Conservation (phyloP, 805 yeast species). For the Lipomyces spencermartinsiae region DNA sequence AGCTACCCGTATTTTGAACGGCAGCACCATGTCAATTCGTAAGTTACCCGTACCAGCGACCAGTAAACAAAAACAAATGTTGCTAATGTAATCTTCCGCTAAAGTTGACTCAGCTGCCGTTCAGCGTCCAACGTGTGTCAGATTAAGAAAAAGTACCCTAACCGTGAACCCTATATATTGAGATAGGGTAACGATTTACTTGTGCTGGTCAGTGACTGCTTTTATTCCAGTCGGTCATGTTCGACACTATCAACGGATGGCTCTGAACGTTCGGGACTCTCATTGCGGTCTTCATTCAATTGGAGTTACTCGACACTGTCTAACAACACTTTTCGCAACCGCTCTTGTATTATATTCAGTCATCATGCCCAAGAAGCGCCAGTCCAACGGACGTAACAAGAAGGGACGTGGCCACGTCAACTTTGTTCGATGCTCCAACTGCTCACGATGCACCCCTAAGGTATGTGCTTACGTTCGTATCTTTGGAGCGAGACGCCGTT, state of each 20-base stretch:
- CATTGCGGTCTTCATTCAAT: not conserved
- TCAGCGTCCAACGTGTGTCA: not conserved
- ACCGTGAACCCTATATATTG: not conserved
- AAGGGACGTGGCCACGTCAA: slow-evolving; percentile 99
- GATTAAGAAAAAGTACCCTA: not conserved
- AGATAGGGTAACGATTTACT: no score
- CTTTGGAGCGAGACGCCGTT: not conserved
- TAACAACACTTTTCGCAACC: not conserved
- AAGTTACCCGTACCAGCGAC: not conserved
- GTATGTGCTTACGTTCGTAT: slow-evolving; percentile 10
- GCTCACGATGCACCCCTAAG: slow-evolving; percentile 99
- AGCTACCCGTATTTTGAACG: not conserved
- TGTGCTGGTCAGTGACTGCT: no score
- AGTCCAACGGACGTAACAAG: slow-evolving; percentile 99
- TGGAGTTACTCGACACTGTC: not conserved
- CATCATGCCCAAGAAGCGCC: slow-evolving; percentile 99
- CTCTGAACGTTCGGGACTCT: not conserved
- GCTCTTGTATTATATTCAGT: not conserved
- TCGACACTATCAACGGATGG: no score
- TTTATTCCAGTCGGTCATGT: no score
- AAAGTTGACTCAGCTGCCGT: not conserved
- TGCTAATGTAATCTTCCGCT: not conserved
- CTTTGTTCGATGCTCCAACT: slow-evolving; percentile 99
- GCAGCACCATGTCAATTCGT: not conserved
- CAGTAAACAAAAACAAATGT: not conserved